A percentile compares a stretch with the other conserved stretches of the same genome.
Evolutionary conservation across 2,329 filamentous ascomycete genomes (phyloP).

Genomic region (Lojkania enalia): DNA sequence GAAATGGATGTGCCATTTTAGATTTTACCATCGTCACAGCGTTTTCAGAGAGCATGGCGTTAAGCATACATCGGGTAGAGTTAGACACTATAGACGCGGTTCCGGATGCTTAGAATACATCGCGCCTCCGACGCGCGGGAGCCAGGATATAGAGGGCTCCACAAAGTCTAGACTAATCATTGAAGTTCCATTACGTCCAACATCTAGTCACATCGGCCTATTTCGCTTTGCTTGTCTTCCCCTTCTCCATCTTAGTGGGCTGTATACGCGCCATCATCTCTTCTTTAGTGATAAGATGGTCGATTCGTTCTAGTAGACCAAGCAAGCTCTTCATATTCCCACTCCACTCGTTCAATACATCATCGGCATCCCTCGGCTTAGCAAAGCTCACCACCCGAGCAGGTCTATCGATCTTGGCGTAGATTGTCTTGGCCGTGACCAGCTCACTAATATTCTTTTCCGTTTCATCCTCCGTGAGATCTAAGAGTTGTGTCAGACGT

Average conservation of each 20-base stretch:
- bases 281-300: conserved; percentile 98
- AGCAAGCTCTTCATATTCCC: conserved; percentile 95
- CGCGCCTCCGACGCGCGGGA: conserved; percentile 35
- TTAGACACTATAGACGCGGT: conserved; percentile 11
- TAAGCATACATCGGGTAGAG: conserved; percentile 10
- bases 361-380: conserved; percentile 91
- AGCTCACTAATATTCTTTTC: conserved; percentile 99
- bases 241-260: conserved; percentile 57
- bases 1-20: conserved; percentile 72
- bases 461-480: conserved; percentile 91
- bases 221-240: conserved; percentile 43
- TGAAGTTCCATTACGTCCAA: background rate
- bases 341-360: conserved; percentile 98
- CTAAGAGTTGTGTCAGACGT: conserved; percentile 85
- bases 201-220: conserved; percentile 21
- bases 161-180: conserved; percentile 39
- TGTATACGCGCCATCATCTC: conserved; percentile 99
- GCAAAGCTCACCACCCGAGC: conserved; percentile 92
- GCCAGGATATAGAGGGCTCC: conserved; percentile 27
- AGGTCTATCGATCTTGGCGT: conserved; percentile 94
- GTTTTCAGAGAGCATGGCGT: conserved; percentile 22
- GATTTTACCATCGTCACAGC: background rate
- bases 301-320: conserved; percentile 84
- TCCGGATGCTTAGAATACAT: conserved; percentile 41
- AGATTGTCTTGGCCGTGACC: conserved; percentile 96